phyloP scores from a whole-genome alignment of 306 rosid genomes.

The Ormosia semicastrata region DNA sequence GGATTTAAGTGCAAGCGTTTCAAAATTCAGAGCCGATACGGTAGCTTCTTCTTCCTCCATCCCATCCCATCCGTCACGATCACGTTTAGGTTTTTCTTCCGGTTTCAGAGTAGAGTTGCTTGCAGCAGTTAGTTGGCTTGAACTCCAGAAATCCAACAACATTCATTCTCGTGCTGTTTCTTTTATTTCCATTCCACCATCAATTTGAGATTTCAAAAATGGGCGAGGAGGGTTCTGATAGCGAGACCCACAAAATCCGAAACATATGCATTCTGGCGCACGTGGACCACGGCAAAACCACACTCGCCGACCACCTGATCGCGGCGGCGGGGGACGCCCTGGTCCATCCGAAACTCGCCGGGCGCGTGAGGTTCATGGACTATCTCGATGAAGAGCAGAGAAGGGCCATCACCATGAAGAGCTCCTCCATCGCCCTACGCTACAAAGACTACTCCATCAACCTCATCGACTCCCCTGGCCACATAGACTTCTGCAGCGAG shows the following conservation, averaged over 20 bases:
- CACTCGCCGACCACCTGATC: constrained; percentile 85
- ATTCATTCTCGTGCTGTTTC: too few species aligned
- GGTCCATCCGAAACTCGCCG: constrained; percentile 81
- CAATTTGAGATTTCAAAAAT: background rate
- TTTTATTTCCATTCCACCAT: background rate
- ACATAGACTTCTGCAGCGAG: constrained; percentile 89
- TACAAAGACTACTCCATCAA: constrained; percentile 50
- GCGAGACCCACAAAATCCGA: constrained; percentile 50
- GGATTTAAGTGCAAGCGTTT: too few species aligned
- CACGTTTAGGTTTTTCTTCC: too few species aligned
- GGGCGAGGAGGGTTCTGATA: constrained; percentile 31
- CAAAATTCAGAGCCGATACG: too few species aligned
- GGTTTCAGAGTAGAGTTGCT: too few species aligned
- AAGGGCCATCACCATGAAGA: constrained; percentile 91
- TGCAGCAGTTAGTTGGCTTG: too few species aligned
- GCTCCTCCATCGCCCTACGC: constrained; percentile 69
- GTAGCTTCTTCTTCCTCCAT: too few species aligned
- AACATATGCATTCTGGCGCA: constrained; percentile 88
- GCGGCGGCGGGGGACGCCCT: constrained; percentile 65
- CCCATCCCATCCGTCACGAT: too few species aligned
- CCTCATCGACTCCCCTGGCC: constrained; percentile 93
- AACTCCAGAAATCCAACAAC: too few species aligned
- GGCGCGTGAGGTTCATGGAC: constrained; percentile 85
- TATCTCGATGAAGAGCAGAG: constrained; percentile 84
- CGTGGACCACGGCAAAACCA: constrained; percentile 94